phyloP scores from a whole-genome alignment of 2,329 filamentous ascomycete genomes.

The Orbilia brochopaga region DNA sequence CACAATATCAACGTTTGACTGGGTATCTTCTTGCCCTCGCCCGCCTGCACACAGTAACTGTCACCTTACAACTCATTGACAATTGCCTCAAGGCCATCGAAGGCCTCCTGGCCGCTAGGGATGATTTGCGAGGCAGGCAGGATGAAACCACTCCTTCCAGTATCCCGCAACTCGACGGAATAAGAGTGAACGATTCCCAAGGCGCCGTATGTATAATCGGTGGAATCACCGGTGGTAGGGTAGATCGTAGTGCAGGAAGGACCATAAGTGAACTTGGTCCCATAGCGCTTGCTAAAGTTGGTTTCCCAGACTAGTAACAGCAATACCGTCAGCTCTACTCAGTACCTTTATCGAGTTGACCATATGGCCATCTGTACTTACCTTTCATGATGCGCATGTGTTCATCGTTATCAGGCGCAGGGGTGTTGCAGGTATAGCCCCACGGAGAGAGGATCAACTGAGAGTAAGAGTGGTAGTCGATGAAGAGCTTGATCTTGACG shows the following conservation, averaged over 20 bases:
- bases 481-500: constrained; percentile 61
- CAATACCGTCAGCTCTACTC: constrained; percentile 51
- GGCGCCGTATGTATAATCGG: constrained; percentile 61
- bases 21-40: constrained; percentile 26
- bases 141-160: constrained; percentile 62
- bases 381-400: constrained; percentile 61
- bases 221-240: constrained; percentile 61
- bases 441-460: constrained; percentile 59
- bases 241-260: constrained; percentile 69
- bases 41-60: neutral
- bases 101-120: constrained; percentile 61
- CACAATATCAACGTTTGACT: constrained; percentile 3
- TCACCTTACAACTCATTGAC: constrained; percentile 58
- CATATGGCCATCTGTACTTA: constrained; percentile 35
- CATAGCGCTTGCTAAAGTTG: constrained; percentile 66
- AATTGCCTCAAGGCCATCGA: constrained; percentile 57
- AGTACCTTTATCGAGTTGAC: neutral
- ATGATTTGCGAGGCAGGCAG: constrained; percentile 62
- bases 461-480: constrained; percentile 71
- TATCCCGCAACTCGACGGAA: constrained; percentile 63
- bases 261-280: constrained; percentile 59
- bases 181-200: constrained; percentile 60
- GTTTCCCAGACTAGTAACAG: constrained; percentile 57
- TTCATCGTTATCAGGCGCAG: constrained; percentile 24
- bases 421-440: constrained; percentile 34